Conservation (phyloP, 805 yeast genomes). For the Candida quercuum region DNA sequence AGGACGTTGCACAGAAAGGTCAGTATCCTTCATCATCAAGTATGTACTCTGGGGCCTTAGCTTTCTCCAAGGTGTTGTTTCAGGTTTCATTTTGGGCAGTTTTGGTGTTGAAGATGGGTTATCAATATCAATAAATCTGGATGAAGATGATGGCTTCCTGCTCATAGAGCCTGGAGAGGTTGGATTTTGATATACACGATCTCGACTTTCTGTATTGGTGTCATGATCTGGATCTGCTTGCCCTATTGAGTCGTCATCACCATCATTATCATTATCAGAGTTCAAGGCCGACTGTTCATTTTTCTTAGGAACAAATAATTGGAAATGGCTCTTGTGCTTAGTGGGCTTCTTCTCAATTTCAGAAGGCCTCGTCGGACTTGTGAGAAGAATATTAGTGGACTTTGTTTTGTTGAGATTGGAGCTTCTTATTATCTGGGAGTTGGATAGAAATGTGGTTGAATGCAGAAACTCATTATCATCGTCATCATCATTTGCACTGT, state of each 20-base stretch:
- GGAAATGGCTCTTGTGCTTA: constrained; percentile 8
- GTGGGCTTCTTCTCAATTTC: neutral
- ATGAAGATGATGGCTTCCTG: constrained; percentile 4
- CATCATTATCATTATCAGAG: constrained; percentile 17
- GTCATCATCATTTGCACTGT: constrained; percentile 8
- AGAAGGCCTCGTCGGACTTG: constrained; percentile 20
- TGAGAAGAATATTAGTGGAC: neutral
- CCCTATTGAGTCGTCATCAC: constrained; percentile 6
- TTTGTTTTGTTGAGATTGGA: constrained; percentile 14
- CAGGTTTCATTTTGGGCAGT: constrained; percentile 29
- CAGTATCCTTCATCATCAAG: constrained; percentile 1
- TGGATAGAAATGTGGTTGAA: constrained; percentile 23
- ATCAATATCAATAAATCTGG: constrained; percentile 22
- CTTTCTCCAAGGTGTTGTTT: constrained; percentile 33
- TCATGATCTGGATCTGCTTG: constrained; percentile 1
- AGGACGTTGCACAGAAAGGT: neutral
- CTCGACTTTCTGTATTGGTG: neutral
- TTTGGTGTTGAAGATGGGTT: constrained; percentile 22
- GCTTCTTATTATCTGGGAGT: constrained; percentile 21
- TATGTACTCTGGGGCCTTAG: constrained; percentile 19
- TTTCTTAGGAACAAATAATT: constrained; percentile 5
- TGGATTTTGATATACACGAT: neutral
- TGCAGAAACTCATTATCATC: constrained; percentile 19
- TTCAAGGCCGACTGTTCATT: neutral
- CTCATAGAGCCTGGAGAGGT: neutral